phyloP scores from a whole-genome alignment of 2,329 filamentous ascomycete genomes.

The Talaromyces sp. region DNA sequence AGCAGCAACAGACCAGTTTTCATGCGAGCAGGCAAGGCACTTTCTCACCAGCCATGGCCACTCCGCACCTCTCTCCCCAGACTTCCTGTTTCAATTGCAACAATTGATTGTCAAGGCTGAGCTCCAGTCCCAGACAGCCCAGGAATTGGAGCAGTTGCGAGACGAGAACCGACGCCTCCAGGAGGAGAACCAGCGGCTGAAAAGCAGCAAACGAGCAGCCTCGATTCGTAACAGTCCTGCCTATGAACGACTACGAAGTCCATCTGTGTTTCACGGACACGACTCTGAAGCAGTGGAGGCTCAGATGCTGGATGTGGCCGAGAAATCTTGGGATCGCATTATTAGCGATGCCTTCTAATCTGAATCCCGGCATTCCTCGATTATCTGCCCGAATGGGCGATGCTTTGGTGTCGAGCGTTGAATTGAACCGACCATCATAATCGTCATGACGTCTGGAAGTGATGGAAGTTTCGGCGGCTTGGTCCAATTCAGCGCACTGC shows the following conservation, averaged over 20 bases:
- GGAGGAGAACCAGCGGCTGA: constrained; percentile 20
- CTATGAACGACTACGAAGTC: constrained; percentile 2
- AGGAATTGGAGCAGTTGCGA: constrained; percentile 16
- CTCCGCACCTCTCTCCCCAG: constrained; percentile 13
- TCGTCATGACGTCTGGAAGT: neutral
- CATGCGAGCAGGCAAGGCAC: constrained; percentile 4
- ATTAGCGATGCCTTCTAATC: constrained; percentile 11
- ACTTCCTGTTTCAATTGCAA: constrained; percentile 19
- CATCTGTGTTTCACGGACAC: neutral
- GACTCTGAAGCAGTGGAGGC: neutral
- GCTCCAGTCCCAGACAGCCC: constrained; percentile 14
- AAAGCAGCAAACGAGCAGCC: constrained; percentile 15
- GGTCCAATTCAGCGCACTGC: neutral
- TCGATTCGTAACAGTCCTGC: neutral
- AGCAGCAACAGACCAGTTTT: neutral
- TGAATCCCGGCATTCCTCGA: neutral
- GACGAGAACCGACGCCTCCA: constrained; percentile 20
- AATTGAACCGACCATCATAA: neutral
- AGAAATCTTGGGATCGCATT: constrained; percentile 13
- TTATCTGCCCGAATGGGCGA: neutral
- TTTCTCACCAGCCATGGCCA: constrained; percentile 12
- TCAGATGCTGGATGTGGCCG: constrained; percentile 1
- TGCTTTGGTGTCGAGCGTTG: neutral
- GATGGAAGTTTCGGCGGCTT: no score
- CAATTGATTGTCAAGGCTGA: constrained; percentile 20